Evolutionary conservation across 331 rosid genomes (phyloP), one percentile per base, ranked within the genome.

Genomic region (Cucumis variabilis): DNA sequence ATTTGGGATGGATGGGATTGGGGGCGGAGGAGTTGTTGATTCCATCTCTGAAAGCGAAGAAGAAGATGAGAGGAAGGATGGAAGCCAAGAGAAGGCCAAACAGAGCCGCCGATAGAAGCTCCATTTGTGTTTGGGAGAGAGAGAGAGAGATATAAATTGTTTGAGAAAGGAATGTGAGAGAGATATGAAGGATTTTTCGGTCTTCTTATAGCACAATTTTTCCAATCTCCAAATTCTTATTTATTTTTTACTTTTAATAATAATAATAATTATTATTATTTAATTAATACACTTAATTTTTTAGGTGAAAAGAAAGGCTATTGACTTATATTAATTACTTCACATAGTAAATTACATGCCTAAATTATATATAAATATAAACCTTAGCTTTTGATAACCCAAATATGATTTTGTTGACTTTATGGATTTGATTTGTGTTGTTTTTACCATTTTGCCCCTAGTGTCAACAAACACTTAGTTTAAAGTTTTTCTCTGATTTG

Each of bases 51-150:
- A 82, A 23, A 37, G 55, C 14, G 24, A 62, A 63, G 74, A 83
- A 83, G 70, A 83, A 83, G 11, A 83, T 5, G 37, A 83, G 71
- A 75, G 82, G 58, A 25, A 46, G 24, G 7, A 75, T 44, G 60
- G 82, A 75, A 23, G 82, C 82, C 33, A 75, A 46, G 0, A 75
- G 60, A 46, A 75, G 82, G 82, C 60, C 58, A 11, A 46, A 46
- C 6, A 75, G 82, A 75, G 82, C 60, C 30, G 82, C 82, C 1
- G 82, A 75, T 23, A 23, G 21, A n/a, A 75, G n/a, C 62, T 75
- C 82, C 82, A 75, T 75, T 75, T 44, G 48, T 44, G 51, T 33
- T 5, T 37, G 1, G 3, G 46, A 33, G 3, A 1, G 70, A 37
- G 3, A 20, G 68, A 63, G 68, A 21, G 25, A 21, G 68, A 63